A percentile compares a stretch with the other conserved stretches of the same genome.
phyloP scores from a whole-genome alignment of 768 basidiomycete species.

The Cyclocybe aegerita region DNA sequence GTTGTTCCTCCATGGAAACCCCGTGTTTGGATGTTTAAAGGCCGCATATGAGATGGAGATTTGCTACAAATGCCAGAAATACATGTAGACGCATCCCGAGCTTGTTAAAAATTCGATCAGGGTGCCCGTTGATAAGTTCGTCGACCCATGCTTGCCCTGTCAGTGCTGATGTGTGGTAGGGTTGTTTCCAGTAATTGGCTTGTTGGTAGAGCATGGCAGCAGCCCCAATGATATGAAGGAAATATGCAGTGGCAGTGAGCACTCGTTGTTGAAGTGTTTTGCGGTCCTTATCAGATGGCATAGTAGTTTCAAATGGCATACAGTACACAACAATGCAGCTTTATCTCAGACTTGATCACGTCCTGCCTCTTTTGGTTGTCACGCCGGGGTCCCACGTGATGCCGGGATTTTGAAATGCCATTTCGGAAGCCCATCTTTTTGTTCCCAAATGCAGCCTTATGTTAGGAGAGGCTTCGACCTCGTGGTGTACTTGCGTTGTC shows the following conservation, averaged over 20 bases:
- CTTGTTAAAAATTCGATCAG: slow-evolving; percentile 11
- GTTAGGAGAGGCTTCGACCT: too few relatives aligned
- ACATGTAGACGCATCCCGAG: slow-evolving; percentile 18
- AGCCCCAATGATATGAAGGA: slow-evolving; percentile 5
- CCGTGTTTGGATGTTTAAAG: not conserved
- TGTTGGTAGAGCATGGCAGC: slow-evolving; percentile 3
- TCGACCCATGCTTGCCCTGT: slow-evolving; percentile 16
- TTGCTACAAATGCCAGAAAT: slow-evolving; percentile 12
- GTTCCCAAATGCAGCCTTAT: too few relatives aligned
- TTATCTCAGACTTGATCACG: too few relatives aligned
- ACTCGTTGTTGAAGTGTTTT: too few relatives aligned
- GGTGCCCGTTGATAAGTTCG: slow-evolving; percentile 18
- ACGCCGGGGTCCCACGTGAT: too few relatives aligned
- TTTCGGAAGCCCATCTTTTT: too few relatives aligned
- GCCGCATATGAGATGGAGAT: slow-evolving; percentile 14
- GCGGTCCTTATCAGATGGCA: too few relatives aligned
- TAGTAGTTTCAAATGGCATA: too few relatives aligned
- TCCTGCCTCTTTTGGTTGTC: too few relatives aligned
- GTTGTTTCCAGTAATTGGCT: slow-evolving; percentile 15
- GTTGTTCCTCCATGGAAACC: slow-evolving; percentile 12
- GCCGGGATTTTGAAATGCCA: too few relatives aligned
- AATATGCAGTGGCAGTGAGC: not conserved
- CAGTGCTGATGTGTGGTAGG: slow-evolving; percentile 14
- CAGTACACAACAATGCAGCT: too few relatives aligned
- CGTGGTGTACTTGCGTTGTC: too few relatives aligned